These are phyloP conservation scores for Talaromyces sp. DNA, from an alignment of 2,329 filamentous ascomycete species.

Conservation along the genomic window DNA sequence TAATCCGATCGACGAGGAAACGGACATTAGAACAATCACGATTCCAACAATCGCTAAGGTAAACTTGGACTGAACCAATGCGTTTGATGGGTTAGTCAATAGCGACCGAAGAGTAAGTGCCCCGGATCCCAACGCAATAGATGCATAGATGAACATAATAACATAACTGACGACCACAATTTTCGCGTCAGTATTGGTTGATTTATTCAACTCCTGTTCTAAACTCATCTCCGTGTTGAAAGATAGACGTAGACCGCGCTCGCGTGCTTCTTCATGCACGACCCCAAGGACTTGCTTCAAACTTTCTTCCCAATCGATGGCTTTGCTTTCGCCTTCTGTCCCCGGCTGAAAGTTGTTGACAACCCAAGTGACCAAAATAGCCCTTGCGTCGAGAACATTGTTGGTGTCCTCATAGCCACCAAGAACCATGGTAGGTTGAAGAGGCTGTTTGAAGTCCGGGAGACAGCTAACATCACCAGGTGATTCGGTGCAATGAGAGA, in stretches of 20 bases:
- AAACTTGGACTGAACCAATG: conserved; percentile 94
- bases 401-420: conserved; percentile 68
- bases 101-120: conserved; percentile 74
- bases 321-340: conserved; percentile 64
- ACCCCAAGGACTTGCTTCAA: conserved; percentile 70
- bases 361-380: conserved; percentile 91
- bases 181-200: conserved; percentile 95
- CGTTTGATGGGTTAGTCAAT: conserved; percentile 74
- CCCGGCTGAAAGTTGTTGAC: conserved; percentile 80
- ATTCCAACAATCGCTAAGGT: conserved; percentile 93
- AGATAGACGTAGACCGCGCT: conserved; percentile 78
- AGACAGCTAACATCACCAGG: conserved; percentile 72
- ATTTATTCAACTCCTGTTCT: conserved; percentile 95
- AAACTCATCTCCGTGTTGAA: conserved; percentile 95
- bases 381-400: conserved; percentile 68
- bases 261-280: conserved; percentile 74
- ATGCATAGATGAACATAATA: conserved; percentile 98
- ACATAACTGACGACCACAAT: conserved; percentile 96
- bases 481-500: conserved; percentile 70
- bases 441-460: conserved; percentile 82
- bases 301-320: conserved; percentile 85
- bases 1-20: conserved; percentile 87
- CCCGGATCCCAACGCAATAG: conserved; percentile 83
- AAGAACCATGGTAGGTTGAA: conserved; percentile 80
- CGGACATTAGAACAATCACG: conserved; percentile 94